phyloP scores from a whole-genome alignment of 164 flowering plant genomes.

The Kalanchoe fedtschenkoi region DNA sequence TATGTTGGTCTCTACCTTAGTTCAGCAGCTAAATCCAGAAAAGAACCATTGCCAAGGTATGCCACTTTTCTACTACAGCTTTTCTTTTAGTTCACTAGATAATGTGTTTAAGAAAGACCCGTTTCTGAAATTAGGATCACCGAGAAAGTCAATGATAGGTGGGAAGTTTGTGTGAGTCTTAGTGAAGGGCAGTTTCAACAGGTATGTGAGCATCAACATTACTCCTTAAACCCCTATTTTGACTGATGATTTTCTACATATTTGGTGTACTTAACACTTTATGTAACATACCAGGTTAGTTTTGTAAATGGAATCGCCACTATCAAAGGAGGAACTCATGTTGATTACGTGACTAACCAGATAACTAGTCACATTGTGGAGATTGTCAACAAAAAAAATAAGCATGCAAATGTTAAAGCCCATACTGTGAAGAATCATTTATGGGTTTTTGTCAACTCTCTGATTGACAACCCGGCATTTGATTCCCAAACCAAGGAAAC shows the following conservation, averaged over 20 bases:
- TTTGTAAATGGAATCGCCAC: slow-evolving; percentile 94
- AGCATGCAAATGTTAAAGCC: slow-evolving; percentile 63
- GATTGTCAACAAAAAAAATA: slow-evolving; percentile 57
- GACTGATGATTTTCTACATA: not conserved
- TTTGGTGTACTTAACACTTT: not conserved
- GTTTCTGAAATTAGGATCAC: slow-evolving; percentile 27
- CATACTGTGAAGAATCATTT: slow-evolving; percentile 73
- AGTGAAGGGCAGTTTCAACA: slow-evolving; percentile 96
- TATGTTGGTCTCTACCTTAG: slow-evolving; percentile 64
- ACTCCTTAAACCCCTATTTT: too few relatives aligned
- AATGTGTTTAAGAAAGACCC: not conserved
- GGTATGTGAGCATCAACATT: too few relatives aligned
- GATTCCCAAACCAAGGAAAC: slow-evolving; percentile 98
- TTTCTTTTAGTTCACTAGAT: not conserved
- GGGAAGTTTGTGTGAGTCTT: slow-evolving; percentile 77
- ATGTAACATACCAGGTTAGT: slow-evolving; percentile 57
- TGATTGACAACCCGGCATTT: slow-evolving; percentile 95
- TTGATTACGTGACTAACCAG: slow-evolving; percentile 76
- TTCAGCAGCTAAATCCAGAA: slow-evolving; percentile 27
- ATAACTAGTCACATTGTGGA: slow-evolving; percentile 47
- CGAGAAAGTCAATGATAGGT: slow-evolving; percentile 70
- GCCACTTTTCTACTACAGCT: not conserved
- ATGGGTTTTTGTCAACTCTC: slow-evolving; percentile 93
- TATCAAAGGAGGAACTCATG: slow-evolving; percentile 96
- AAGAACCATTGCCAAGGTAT: slow-evolving; percentile 47